Evolutionary conservation across 805 yeast genomes (phyloP).

Genomic region (Nadsonia fulvescens): DNA sequence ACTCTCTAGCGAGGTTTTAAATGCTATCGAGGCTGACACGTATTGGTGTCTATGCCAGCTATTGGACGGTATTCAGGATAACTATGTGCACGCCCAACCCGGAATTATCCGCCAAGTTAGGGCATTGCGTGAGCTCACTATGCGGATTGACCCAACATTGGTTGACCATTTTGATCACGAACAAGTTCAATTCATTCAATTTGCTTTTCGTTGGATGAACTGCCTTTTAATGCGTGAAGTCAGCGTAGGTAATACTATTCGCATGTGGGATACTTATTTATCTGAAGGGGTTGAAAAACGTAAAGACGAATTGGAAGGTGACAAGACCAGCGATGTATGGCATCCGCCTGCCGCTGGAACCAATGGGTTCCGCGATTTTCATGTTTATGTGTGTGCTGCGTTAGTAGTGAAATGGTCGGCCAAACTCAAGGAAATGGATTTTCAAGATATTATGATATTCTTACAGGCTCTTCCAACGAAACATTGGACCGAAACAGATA

Average conservation of each 20-base stretch:
- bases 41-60: conserved; percentile 91
- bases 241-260: conserved; percentile 52
- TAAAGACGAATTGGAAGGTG: no score
- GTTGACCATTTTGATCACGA: conserved; percentile 61
- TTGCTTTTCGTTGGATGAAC: conserved; percentile 97
- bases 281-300: no score
- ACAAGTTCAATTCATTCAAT: conserved; percentile 86
- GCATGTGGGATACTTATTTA: conserved; percentile 96
- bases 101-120: conserved; percentile 86
- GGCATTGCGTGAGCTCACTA: conserved; percentile 58
- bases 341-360: no score
- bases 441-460: conserved; percentile 84
- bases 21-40: conserved; percentile 80
- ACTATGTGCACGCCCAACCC: conserved; percentile 95
- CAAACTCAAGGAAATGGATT: conserved; percentile 66
- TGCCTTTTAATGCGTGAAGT: conserved; percentile 91
- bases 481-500: conserved; percentile 73
- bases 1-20: conserved; percentile 40
- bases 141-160: conserved; percentile 59
- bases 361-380: conserved; percentile 76
- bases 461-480: conserved; percentile 80
- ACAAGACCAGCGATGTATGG: no score
- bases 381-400: conserved; percentile 95
- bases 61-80: conserved; percentile 88
- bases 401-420: conserved; percentile 77